A percentile compares a stretch with the other conserved stretches of the same genome.
Conservation (phyloP, 139 green algal species). For the Coelastrella sp. region DNA sequence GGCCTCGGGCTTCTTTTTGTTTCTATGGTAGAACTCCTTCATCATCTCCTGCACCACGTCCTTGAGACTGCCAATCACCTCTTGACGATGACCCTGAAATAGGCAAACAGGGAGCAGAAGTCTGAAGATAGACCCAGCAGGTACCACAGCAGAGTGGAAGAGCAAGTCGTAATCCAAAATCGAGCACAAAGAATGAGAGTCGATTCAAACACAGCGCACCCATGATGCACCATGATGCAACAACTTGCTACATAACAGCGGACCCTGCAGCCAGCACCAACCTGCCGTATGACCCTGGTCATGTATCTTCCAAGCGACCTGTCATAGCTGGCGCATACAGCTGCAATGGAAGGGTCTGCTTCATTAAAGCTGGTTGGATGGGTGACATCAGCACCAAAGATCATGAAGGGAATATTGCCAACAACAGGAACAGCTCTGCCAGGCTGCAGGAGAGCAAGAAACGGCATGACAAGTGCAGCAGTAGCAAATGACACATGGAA, state of each 20-base stretch:
- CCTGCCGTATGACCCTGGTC: constrained; percentile 40
- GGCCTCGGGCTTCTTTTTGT: constrained; percentile 60
- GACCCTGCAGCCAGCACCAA: background rate
- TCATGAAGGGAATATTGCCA: constrained; percentile 69
- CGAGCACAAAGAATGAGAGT: no score
- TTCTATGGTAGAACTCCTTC: constrained; percentile 61
- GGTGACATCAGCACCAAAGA: constrained; percentile 79
- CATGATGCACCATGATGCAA: no score
- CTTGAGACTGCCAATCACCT: constrained; percentile 72
- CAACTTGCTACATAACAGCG: background rate
- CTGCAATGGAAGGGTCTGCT: constrained; percentile 70
- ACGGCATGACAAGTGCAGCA: background rate
- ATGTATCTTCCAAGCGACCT: constrained; percentile 51
- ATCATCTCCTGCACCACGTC: constrained; percentile 54
- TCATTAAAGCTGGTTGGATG: constrained; percentile 68
- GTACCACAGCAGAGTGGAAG: no score
- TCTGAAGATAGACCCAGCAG: background rate
- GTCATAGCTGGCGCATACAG: constrained; percentile 75
- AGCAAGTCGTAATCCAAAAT: no score
- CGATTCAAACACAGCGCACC: no score
- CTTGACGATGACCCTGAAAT: constrained; percentile 56
- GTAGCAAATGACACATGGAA: constrained; percentile 2
- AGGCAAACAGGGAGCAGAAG: background rate
- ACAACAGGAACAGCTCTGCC: constrained; percentile 42
- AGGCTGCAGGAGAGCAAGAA: background rate